phyloP scores from a whole-genome alignment of 176 grass and related monocot species.

The Triticum urartu region DNA sequence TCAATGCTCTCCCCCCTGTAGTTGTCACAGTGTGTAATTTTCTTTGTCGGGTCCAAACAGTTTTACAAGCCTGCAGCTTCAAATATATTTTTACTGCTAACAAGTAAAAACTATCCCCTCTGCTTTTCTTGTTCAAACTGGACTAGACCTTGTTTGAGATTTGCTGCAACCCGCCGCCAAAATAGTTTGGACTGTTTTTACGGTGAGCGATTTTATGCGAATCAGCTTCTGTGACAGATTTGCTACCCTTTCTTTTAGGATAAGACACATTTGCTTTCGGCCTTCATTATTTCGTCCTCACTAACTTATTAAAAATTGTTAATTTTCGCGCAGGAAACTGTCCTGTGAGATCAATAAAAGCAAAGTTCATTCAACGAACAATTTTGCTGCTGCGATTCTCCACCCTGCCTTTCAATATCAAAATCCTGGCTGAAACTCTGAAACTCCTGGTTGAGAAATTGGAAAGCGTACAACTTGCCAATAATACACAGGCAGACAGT shows the following conservation, averaged over 20 bases:
- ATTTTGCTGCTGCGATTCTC: neutral
- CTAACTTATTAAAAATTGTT: neutral
- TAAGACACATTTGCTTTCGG: neutral
- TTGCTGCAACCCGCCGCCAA: neutral
- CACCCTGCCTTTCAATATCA: neutral
- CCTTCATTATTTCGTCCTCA: neutral
- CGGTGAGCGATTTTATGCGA: neutral
- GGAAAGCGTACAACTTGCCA: neutral
- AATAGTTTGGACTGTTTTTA: neutral
- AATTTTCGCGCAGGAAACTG: neutral
- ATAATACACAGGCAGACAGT: neutral
- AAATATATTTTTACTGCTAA: conserved; percentile 2
- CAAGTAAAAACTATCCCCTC: neutral
- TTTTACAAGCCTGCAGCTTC: neutral
- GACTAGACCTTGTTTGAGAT: neutral
- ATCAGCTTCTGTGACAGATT: conserved; percentile 7
- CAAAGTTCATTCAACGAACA: neutral
- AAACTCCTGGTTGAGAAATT: neutral
- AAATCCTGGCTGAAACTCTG: neutral
- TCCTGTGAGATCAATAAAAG: neutral
- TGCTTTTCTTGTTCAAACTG: conserved; percentile 14
- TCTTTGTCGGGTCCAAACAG: conserved; percentile 19
- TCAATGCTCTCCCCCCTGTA: conserved; percentile 7
- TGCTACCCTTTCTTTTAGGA: neutral
- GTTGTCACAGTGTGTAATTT: conserved; percentile 6